A percentile compares a stretch with the other conserved stretches of the same genome.
Evolutionary conservation across 768 basidiomycete genomes (phyloP).

Genomic region (Tylopilus sp.): DNA sequence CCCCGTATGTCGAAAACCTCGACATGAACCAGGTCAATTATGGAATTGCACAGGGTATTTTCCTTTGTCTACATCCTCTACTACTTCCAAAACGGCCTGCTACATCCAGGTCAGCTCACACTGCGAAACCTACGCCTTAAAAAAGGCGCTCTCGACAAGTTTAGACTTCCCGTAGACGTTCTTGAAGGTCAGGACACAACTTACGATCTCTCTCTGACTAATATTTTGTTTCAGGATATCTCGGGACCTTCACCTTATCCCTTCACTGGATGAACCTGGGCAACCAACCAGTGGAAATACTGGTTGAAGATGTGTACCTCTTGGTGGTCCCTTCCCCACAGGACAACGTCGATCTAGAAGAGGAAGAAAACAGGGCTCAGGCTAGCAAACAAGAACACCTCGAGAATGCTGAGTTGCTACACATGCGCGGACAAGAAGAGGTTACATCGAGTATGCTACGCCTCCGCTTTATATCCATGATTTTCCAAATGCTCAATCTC

Average conservation of each 20-base stretch:
- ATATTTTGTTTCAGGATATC: slow-evolving; percentile 53
- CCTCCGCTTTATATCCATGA: not conserved
- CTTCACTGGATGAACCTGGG: slow-evolving; percentile 88
- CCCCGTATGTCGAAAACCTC: slow-evolving; percentile 94
- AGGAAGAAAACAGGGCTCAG: slow-evolving; percentile 80
- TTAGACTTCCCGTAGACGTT: slow-evolving; percentile 92
- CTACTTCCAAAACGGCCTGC: slow-evolving; percentile 6
- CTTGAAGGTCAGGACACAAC: slow-evolving; percentile 61
- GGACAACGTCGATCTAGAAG: slow-evolving; percentile 66
- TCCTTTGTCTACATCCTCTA: not conserved
- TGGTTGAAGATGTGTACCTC: slow-evolving; percentile 92
- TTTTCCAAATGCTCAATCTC: slow-evolving; percentile 6
- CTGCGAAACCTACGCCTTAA: slow-evolving; percentile 83
- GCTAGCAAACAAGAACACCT: slow-evolving; percentile 87
- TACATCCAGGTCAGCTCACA: slow-evolving; percentile 61
- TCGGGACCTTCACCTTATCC: slow-evolving; percentile 82
- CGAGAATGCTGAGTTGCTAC: slow-evolving; percentile 81
- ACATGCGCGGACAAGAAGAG: slow-evolving; percentile 58
- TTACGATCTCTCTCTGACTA: not conserved
- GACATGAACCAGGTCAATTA: slow-evolving; percentile 94
- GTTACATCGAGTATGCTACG: slow-evolving; percentile 40
- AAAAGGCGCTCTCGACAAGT: slow-evolving; percentile 92
- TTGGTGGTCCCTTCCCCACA: slow-evolving; percentile 82
- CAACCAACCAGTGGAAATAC: slow-evolving; percentile 85
- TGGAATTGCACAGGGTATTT: slow-evolving; percentile 79